These are phyloP conservation scores for Coemansia sp. DNA, from an alignment of 192 early-diverging fungal species.

Conservation along the genomic window DNA sequence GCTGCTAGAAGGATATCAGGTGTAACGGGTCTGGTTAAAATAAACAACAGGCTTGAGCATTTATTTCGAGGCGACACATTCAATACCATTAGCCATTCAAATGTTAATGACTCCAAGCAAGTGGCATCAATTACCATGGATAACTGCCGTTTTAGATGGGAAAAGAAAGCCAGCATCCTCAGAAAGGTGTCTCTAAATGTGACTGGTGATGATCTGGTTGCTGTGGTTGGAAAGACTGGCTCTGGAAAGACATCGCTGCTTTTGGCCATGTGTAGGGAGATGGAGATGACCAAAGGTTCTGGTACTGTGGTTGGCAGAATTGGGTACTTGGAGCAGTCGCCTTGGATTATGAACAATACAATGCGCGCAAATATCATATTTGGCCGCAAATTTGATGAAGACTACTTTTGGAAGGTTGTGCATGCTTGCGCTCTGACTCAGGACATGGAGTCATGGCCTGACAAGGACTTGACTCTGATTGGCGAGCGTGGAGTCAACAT, in stretches of 20 bases:
- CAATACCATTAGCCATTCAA: not conserved
- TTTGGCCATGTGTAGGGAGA: conserved; percentile 73
- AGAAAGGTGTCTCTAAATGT: conserved; percentile 52
- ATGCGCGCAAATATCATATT: conserved; percentile 16
- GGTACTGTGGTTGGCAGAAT: conserved; percentile 61
- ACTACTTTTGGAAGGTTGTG: conserved; percentile 3
- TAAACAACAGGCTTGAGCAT: not conserved
- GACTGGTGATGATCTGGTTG: conserved; percentile 58
- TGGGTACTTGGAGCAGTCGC: conserved; percentile 72
- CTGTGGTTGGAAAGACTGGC: conserved; percentile 74
- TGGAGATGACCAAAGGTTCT: conserved; percentile 44
- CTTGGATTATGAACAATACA: conserved; percentile 29
- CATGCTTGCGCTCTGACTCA: conserved; percentile 3
- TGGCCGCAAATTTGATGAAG: conserved; percentile 11
- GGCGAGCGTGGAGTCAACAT: conserved; percentile 17
- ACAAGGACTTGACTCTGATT: conserved; percentile 2
- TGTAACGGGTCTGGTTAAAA: not conserved
- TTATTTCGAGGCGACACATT: not conserved
- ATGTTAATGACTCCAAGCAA: not conserved
- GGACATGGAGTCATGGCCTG: not conserved
- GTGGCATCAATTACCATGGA: not conserved
- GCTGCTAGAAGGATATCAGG: not conserved
- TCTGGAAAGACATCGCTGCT: conserved; percentile 76
- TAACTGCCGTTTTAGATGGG: not conserved
- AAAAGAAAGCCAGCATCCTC: not conserved